Conservation (phyloP, 2,329 filamentous ascomycete genomes). For the Cercospora beticola region DNA sequence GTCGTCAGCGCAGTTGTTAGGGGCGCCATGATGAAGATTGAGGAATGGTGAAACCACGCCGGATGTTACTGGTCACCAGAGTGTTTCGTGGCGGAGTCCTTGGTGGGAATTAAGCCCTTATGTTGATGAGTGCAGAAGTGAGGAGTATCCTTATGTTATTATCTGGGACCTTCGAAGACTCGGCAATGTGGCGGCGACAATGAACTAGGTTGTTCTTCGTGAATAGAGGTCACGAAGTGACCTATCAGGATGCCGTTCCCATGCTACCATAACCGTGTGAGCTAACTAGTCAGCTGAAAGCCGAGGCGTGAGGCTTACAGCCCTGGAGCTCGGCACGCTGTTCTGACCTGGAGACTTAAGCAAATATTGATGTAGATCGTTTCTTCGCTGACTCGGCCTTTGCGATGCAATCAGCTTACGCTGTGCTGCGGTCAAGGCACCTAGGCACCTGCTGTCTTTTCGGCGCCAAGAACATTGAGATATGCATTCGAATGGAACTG, state of each 20-base stretch:
- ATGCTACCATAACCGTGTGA: neutral
- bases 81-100: neutral
- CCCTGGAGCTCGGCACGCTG: neutral
- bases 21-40: constrained; percentile 53
- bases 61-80: neutral
- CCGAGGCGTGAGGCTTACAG: neutral
- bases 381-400: neutral
- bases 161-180: neutral
- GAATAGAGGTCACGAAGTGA: neutral
- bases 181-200: neutral
- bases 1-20: constrained; percentile 84
- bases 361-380: constrained; percentile 5
- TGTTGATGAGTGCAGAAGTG: neutral
- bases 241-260: neutral
- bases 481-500: neutral
- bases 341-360: neutral
- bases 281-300: neutral
- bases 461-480: neutral
- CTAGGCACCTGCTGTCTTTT: no score
- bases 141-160: neutral
- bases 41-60: neutral
- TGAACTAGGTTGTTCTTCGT: neutral
- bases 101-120: neutral
- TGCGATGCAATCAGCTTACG: neutral
- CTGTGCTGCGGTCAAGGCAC: neutral